A percentile compares a stretch with the other conserved stretches of the same genome.
Evolutionary conservation across 371 early-diverging fungal genomes (phyloP).

Genomic region (Neoconidiobolus thromboides): DNA sequence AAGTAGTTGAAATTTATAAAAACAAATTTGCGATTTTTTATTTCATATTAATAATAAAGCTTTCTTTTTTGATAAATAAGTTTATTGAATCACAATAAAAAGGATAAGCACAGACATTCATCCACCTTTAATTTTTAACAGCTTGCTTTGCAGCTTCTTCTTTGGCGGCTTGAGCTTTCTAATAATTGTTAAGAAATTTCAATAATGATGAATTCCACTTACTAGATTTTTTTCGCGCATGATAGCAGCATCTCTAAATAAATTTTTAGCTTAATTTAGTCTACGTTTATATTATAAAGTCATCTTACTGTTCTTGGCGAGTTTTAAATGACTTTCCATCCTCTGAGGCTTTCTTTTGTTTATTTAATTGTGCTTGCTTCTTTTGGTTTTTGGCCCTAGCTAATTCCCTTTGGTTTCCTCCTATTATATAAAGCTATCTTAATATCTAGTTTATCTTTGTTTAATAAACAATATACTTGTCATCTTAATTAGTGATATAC

Average conservation of each 20-base stretch:
- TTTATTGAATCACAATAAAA: no score
- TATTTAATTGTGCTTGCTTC: neutral
- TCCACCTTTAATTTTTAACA: no score
- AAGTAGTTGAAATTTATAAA: no score
- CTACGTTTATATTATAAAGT: neutral
- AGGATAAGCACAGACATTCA: no score
- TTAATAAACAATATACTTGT: no score
- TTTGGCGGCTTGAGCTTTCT: neutral
- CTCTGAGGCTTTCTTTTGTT: conserved; percentile 2
- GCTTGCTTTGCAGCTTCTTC: neutral
- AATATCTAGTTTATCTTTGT: no score
- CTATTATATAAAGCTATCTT: neutral
- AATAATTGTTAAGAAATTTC: neutral
- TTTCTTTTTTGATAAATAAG: no score
- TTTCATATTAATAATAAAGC: no score
- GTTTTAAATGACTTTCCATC: conserved; percentile 2
- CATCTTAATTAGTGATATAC: no score
- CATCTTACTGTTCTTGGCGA: neutral
- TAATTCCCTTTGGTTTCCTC: conserved; percentile 5
- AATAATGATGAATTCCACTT: neutral
- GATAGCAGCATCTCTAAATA: conserved; percentile 6
- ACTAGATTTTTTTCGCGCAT: conserved; percentile 5
- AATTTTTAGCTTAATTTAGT: neutral
- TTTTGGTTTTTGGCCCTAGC: conserved; percentile 3
- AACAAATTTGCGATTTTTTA: no score